Evolutionary conservation across 768 basidiomycete species (phyloP).

Genomic region (Cubamyces lactineus): DNA sequence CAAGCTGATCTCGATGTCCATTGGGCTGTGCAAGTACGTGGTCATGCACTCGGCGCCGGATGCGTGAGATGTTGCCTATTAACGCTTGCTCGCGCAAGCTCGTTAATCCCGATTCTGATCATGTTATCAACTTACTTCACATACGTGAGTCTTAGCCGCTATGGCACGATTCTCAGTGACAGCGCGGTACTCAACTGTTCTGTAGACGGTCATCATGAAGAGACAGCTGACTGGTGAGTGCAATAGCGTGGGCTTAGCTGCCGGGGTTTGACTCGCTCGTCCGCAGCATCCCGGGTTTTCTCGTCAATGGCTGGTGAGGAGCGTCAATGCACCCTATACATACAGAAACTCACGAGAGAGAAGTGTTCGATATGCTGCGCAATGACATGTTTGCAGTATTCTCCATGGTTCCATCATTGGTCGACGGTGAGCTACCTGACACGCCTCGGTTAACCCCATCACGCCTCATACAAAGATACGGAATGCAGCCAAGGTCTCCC

Average conservation of each 20-base stretch:
- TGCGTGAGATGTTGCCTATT: neutral
- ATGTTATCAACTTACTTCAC: conserved; percentile 68
- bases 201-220: conserved; percentile 42
- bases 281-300: conserved; percentile 23
- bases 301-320: conserved; percentile 23
- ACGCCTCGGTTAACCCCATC: too few species aligned
- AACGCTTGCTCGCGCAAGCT: conserved; percentile 38
- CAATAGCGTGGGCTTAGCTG: neutral
- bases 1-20: conserved; percentile 54
- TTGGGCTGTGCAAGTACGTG: conserved; percentile 46
- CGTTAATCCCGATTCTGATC: conserved; percentile 58
- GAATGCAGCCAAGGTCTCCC: conserved; percentile 39
- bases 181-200: neutral
- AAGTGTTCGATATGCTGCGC: conserved; percentile 23
- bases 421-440: conserved; percentile 1
- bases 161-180: too few species aligned
- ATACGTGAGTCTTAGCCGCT: conserved; percentile 45
- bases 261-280: neutral
- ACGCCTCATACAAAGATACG: neutral
- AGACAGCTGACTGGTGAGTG: conserved; percentile 37
- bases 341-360: neutral
- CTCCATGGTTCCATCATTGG: conserved; percentile 7
- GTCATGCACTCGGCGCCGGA: neutral
- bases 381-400: conserved; percentile 5
- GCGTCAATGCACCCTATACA: too few species aligned